Evolutionary conservation across 768 basidiomycete species (phyloP).

Genomic region (Leccinum disarticulatum): DNA sequence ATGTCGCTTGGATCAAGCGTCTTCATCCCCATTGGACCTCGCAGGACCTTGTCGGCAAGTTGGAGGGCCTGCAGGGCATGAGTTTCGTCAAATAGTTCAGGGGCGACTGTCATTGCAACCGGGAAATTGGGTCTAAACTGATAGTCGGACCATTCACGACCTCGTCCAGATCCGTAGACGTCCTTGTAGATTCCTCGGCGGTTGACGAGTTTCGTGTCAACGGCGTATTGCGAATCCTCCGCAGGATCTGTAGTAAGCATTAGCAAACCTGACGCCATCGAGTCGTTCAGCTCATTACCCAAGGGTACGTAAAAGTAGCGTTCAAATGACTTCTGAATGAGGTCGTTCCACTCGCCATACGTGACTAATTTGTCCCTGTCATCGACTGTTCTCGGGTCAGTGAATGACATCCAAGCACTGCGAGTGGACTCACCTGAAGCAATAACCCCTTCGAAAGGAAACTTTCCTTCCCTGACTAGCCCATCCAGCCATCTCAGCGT

Average conservation of each 20-base stretch:
- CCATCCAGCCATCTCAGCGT: conserved; percentile 85
- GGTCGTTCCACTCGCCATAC: conserved; percentile 85
- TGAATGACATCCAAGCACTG: not conserved
- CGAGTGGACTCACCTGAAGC: conserved; percentile 60
- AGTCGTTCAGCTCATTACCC: conserved; percentile 40
- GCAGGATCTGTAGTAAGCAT: conserved; percentile 51
- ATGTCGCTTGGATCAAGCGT: conserved; percentile 86
- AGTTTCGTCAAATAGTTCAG: conserved; percentile 83
- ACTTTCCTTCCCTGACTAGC: conserved; percentile 61
- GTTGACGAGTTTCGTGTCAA: conserved; percentile 72
- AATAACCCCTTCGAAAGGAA: conserved; percentile 90
- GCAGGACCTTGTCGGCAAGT: conserved; percentile 76
- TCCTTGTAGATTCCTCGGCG: conserved; percentile 98
- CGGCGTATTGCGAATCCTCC: conserved; percentile 68
- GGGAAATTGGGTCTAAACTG: conserved; percentile 93
- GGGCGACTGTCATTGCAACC: conserved; percentile 95
- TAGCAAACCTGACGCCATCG: not conserved
- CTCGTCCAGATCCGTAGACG: conserved; percentile 84
- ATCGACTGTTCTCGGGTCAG: conserved; percentile 49
- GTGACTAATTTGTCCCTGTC: conserved; percentile 70
- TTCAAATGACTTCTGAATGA: conserved; percentile 88
- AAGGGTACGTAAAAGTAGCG: conserved; percentile 86
- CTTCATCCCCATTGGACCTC: conserved; percentile 94
- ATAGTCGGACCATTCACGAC: conserved; percentile 95
- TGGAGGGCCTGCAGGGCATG: conserved; percentile 80